Conservation (phyloP, 2,329 filamentous ascomycete species). For the Magnaporthales sp. region DNA sequence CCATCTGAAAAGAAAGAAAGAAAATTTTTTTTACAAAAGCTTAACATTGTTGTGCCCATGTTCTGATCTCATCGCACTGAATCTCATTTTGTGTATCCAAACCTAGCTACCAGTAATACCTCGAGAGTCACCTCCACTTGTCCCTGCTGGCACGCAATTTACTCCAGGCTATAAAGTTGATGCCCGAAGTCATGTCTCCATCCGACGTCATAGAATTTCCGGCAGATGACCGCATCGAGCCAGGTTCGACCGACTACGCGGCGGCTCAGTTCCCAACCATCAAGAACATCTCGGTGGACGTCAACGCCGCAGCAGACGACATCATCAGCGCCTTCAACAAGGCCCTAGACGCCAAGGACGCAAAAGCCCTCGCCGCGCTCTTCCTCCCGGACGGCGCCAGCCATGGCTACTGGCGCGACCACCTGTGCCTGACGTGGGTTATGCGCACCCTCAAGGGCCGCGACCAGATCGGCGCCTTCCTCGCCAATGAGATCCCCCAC, state of each 20-base stretch:
- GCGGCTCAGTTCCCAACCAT: constrained; percentile 32
- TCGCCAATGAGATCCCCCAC: constrained; percentile 16
- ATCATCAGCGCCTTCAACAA: constrained; percentile 32
- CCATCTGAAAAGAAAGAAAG: background rate
- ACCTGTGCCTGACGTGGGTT: constrained; percentile 47
- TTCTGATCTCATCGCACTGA: background rate
- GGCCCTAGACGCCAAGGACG: constrained; percentile 25
- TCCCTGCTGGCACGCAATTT: background rate
- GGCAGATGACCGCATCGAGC: constrained; percentile 14
- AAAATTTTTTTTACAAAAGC: background rate
- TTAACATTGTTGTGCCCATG: background rate
- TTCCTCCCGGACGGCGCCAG: constrained; percentile 30
- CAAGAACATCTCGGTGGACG: constrained; percentile 21
- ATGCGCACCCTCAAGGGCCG: constrained; percentile 41
- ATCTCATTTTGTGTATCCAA: background rate
- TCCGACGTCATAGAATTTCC: constrained; percentile 1
- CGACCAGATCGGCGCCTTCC: constrained; percentile 27
- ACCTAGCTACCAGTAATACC: background rate
- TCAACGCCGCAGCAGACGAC: constrained; percentile 25
- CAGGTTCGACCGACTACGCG: constrained; percentile 46
- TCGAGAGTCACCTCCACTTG: no score
- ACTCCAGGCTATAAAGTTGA: background rate
- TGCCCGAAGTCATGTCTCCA: background rate
- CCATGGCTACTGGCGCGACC: constrained; percentile 46
- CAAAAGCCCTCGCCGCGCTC: constrained; percentile 23